Evolutionary conservation across 306 rosid genomes (phyloP).

Genomic region (Ormosia emarginata): DNA sequence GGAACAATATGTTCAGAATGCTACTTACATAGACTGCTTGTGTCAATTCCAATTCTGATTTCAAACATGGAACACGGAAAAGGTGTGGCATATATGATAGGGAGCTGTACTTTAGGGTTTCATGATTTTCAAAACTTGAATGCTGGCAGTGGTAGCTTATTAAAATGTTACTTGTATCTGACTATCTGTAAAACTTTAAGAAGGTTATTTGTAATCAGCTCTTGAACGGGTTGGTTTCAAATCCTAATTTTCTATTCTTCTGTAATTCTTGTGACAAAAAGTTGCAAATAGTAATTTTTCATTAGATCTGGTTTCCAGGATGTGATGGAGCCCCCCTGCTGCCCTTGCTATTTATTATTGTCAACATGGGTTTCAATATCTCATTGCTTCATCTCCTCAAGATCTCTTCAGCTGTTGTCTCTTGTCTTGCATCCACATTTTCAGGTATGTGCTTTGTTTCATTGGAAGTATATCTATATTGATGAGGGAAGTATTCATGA

Average conservation of each 20-base stretch:
- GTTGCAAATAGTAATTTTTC: slow-evolving; percentile 14
- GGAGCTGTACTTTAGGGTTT: neutral
- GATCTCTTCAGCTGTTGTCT: slow-evolving; percentile 90
- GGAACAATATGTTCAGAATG: neutral
- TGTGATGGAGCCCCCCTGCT: slow-evolving; percentile 54
- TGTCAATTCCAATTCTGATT: neutral
- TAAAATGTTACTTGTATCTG: neutral
- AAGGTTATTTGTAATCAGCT: neutral
- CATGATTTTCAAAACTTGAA: neutral
- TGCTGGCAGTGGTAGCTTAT: neutral
- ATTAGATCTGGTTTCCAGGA: slow-evolving; percentile 33
- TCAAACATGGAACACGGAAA: neutral
- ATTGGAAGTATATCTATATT: neutral
- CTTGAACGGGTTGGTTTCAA: neutral
- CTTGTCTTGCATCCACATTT: slow-evolving; percentile 86
- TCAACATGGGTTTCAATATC: slow-evolving; percentile 58
- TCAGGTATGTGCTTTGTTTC: slow-evolving; percentile 54
- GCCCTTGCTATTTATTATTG: slow-evolving; percentile 42
- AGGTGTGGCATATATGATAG: neutral
- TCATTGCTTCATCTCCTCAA: slow-evolving; percentile 84
- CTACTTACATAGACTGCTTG: neutral
- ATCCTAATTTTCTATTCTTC: neutral
- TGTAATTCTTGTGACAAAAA: neutral
- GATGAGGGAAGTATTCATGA: neutral
- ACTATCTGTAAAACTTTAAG: neutral